These are phyloP conservation scores for Cystobasidium slooffiae DNA, from an alignment of 1,284 basidiomycete species.

Conservation along the genomic window DNA sequence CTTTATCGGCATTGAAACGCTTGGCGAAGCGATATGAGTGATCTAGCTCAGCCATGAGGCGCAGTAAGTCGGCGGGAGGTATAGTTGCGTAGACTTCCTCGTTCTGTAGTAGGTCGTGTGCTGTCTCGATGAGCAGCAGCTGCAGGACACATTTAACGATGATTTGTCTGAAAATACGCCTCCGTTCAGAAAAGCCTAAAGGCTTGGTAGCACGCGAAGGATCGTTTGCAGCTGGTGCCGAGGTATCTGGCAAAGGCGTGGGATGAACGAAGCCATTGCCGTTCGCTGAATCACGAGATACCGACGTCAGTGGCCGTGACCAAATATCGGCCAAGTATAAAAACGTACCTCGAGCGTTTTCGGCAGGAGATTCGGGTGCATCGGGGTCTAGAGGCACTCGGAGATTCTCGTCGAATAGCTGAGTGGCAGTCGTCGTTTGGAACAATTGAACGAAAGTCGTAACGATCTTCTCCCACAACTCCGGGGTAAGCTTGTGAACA, in stretches of 20 bases:
- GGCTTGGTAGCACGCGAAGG: conserved; percentile 15
- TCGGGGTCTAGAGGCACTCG: conserved; percentile 72
- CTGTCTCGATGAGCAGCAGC: conserved; percentile 94
- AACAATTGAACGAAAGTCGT: conserved; percentile 94
- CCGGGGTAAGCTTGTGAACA: conserved; percentile 79
- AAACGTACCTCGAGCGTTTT: conserved; percentile 53
- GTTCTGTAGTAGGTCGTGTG: conserved; percentile 92
- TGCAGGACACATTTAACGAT: conserved; percentile 99
- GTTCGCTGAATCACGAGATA: conserved; percentile 21
- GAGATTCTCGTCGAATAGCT: conserved; percentile 89
- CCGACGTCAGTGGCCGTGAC: neutral
- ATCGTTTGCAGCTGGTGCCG: conserved; percentile 56
- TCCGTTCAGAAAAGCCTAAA: conserved; percentile 66
- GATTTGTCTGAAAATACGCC: conserved; percentile 95
- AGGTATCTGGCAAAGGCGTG: conserved; percentile 65
- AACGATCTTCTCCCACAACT: conserved; percentile 89
- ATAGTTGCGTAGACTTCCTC: conserved; percentile 90
- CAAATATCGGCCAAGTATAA: neutral
- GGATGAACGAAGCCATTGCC: conserved; percentile 36
- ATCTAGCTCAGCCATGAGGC: conserved; percentile 91
- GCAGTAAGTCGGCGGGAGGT: conserved; percentile 87
- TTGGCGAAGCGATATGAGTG: conserved; percentile 97
- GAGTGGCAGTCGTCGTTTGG: conserved; percentile 95
- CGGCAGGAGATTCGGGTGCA: conserved; percentile 60
- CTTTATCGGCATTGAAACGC: conserved; percentile 98